Conservation (phyloP, 2,329 filamentous ascomycete genomes). For the Trichophyton mentagrophytes region DNA sequence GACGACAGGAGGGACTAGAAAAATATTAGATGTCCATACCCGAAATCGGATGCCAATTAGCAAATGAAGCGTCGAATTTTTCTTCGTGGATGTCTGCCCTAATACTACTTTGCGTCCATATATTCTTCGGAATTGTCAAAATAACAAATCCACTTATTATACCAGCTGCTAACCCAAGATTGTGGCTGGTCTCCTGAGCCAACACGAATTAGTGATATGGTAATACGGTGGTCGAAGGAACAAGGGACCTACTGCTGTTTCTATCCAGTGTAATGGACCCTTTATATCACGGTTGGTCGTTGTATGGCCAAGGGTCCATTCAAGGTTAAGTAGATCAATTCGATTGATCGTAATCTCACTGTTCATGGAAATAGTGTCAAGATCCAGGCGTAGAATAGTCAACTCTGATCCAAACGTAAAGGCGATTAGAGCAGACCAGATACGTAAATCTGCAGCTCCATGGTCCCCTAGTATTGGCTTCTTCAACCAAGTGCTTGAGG, state of each 20-base stretch:
- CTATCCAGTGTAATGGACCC: constrained; percentile 6
- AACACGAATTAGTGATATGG: not conserved
- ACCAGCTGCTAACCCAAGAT: constrained; percentile 2
- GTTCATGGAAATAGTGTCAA: not conserved
- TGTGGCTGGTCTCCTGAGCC: not conserved
- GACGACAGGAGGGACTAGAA: not conserved
- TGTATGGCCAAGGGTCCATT: not conserved
- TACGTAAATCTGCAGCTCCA: not conserved
- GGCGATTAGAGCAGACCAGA: constrained; percentile 14
- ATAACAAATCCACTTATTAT: constrained; percentile 3
- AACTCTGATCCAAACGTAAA: constrained; percentile 21
- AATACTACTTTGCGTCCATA: not conserved
- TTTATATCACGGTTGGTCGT: not conserved
- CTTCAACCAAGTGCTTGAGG: constrained; percentile 25
- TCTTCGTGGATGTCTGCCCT: not conserved
- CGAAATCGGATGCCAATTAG: not conserved
- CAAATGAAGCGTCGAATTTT: not conserved
- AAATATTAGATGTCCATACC: not conserved
- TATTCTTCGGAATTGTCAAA: not conserved
- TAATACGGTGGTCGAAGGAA: not conserved
- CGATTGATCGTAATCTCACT: not conserved
- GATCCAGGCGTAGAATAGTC: constrained; percentile 7
- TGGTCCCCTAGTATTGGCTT: not conserved
- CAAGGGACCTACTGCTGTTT: not conserved
- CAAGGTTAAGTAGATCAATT: not conserved